phyloP scores from a whole-genome alignment of 371 early-diverging fungal genomes.

The Entomophthora muscae region DNA sequence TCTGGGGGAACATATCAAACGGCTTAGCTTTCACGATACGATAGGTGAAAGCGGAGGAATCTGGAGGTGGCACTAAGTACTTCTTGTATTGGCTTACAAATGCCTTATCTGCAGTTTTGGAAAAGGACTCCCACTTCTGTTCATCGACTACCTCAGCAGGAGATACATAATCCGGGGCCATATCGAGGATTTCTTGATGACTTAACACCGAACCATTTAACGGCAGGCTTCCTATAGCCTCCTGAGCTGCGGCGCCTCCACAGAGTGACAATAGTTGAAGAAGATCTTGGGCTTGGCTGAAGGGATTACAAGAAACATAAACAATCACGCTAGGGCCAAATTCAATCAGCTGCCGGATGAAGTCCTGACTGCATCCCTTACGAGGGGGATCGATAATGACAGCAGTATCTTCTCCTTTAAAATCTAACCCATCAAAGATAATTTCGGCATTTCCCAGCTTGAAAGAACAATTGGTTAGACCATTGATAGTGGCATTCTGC shows the following conservation, averaged over 20 bases:
- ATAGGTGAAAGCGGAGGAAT: slow-evolving; percentile 15
- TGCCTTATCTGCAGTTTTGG: neutral
- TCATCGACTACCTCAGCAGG: neutral
- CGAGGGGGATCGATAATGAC: slow-evolving; percentile 50
- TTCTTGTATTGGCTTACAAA: neutral
- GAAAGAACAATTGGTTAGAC: slow-evolving; percentile 28
- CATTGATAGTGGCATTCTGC: slow-evolving; percentile 34
- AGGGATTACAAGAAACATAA: slow-evolving; percentile 44
- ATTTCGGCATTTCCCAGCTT: slow-evolving; percentile 28
- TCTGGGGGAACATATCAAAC: slow-evolving; percentile 53
- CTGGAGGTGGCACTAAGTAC: neutral
- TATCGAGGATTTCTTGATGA: neutral
- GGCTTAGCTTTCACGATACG: slow-evolving; percentile 28
- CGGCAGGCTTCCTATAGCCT: slow-evolving; percentile 6
- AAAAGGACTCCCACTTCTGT: neutral
- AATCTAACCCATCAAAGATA: slow-evolving; percentile 28
- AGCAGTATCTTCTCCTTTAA: slow-evolving; percentile 26
- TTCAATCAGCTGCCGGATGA: slow-evolving; percentile 34
- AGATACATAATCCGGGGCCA: neutral
- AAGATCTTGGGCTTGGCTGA: slow-evolving; percentile 34
- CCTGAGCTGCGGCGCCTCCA: slow-evolving; percentile 13
- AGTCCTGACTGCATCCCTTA: slow-evolving; percentile 36
- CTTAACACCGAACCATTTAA: neutral
- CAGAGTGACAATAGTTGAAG: slow-evolving; percentile 22
- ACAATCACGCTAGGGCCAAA: slow-evolving; percentile 39